Base-by-base conservation (phyloP, 768 basidiomycete genomes). In the Auricularia sp. region DNA sequence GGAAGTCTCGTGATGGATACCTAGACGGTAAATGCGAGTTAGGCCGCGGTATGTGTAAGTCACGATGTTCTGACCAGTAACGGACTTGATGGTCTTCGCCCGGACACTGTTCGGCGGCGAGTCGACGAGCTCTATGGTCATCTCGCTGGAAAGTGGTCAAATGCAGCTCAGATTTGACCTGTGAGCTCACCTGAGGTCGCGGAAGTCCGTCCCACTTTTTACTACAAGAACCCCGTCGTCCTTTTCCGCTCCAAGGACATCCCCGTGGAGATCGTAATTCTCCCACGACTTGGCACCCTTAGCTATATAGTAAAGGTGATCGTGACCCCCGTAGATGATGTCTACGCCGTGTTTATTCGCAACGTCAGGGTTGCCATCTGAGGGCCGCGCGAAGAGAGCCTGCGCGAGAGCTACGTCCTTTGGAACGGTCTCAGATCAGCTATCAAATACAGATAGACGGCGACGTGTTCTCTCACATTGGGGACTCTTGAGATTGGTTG, bases 181-280 rank as follows among this genome's bases (percentile, higher is more conserved):
- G 8, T 29, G 29, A 10, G 18, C 56, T 21, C 24, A 59, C 56
- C 56, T 92, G 24, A 95, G 76, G 67, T 95, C 92, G 44, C 89
- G 83, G 71, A 96, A 96, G 75, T 96, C 92, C 2, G 87, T 90
- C 7, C 94, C 94, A 70, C 90, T 93, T 75, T 95, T 95, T 66
- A 94, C 77, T 21, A 89, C 79, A 21, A 92, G 77, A 36, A 89
- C 78, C 3, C 89, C 89, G 1, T 82, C 70, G 68, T 92, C 90
- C n/a, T 76, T 78, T 69, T 92, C 89, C 5, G 85, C 84, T 35
- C 89, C 92, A 16, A 88, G 80, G 35, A 82, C 80, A 3, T 77
- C 72, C 54, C 79, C 69, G 3, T 73, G 75, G 21, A 79, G 71
- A 67, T 92, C 83, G 66, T 85, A 87, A 63, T 79, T 81, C 34